Conservation (phyloP, 1,284 basidiomycete species). For the Ganoderma sinense region DNA sequence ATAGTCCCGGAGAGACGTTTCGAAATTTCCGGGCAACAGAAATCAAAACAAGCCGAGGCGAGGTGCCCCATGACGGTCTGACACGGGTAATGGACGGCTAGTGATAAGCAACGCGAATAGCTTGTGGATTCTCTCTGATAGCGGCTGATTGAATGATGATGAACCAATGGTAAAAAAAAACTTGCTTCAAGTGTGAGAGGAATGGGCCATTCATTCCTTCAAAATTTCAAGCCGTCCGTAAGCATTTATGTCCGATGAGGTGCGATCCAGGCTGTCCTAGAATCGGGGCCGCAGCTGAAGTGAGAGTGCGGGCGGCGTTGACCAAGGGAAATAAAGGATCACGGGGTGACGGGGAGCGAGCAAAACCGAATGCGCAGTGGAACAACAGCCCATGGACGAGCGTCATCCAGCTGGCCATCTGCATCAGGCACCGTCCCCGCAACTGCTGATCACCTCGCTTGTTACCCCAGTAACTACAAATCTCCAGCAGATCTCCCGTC, state of each 20-base stretch:
- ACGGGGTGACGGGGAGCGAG: background rate
- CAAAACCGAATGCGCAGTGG: background rate
- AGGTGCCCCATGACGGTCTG: background rate
- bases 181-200: background rate
- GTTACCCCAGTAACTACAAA: background rate
- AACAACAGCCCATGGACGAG: background rate
- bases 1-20: constrained; percentile 12
- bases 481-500: background rate
- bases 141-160: background rate
- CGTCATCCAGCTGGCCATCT: background rate
- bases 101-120: background rate
- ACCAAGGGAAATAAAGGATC: background rate
- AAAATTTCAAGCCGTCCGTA: background rate
- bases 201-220: background rate
- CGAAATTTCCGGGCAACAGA: constrained; percentile 4
- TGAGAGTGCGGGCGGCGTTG: background rate
- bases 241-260: background rate
- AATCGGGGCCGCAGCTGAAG: background rate
- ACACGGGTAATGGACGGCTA: background rate
- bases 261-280: background rate
- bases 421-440: no score
- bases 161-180: background rate
- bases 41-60: background rate
- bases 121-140: background rate
- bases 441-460: background rate